These are phyloP conservation scores for Arxiozyma slooffiae DNA, from an alignment of 1,139 yeast genomes.

Conservation along the genomic window DNA sequence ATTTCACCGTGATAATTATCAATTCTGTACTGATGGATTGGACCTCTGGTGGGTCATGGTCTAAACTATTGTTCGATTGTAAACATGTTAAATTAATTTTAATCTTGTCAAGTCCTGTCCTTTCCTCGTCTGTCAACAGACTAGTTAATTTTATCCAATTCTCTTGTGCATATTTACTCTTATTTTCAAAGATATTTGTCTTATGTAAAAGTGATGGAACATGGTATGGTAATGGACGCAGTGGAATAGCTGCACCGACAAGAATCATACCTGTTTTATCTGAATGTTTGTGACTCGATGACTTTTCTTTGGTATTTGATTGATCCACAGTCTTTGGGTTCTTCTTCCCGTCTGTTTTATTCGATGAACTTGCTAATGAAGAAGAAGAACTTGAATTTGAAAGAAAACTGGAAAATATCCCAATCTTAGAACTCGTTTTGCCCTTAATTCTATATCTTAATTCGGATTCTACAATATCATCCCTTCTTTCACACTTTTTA, in stretches of 20 bases:
- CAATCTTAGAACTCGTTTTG: slow-evolving; percentile 11
- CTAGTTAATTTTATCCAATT: slow-evolving; percentile 22
- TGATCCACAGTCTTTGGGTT: background rate
- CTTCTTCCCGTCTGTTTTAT: background rate
- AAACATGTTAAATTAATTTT: slow-evolving; percentile 25
- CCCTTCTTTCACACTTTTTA: slow-evolving; percentile 8
- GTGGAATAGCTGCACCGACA: slow-evolving; percentile 16
- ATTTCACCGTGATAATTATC: slow-evolving; percentile 24
- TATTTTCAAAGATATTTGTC: slow-evolving; percentile 23
- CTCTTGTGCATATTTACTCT: slow-evolving; percentile 23
- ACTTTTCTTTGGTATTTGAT: background rate
- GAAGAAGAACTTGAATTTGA: background rate
- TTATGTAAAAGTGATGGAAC: slow-evolving; percentile 30
- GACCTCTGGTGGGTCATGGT: slow-evolving; percentile 25
- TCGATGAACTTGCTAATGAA: background rate
- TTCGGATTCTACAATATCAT: slow-evolving; percentile 15
- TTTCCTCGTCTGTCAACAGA: slow-evolving; percentile 22
- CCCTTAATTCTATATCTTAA: slow-evolving; percentile 15
- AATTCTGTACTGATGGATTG: slow-evolving; percentile 21
- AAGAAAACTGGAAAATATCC: slow-evolving; percentile 9
- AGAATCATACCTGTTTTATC: slow-evolving; percentile 22
- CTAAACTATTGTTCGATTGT: slow-evolving; percentile 22
- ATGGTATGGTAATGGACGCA: slow-evolving; percentile 31
- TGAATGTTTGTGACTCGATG: background rate
- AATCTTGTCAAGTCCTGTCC: slow-evolving; percentile 20